Evolutionary conservation across 192 early-diverging fungal species (phyloP).

Genomic region (Umbelopsis vinacea): DNA sequence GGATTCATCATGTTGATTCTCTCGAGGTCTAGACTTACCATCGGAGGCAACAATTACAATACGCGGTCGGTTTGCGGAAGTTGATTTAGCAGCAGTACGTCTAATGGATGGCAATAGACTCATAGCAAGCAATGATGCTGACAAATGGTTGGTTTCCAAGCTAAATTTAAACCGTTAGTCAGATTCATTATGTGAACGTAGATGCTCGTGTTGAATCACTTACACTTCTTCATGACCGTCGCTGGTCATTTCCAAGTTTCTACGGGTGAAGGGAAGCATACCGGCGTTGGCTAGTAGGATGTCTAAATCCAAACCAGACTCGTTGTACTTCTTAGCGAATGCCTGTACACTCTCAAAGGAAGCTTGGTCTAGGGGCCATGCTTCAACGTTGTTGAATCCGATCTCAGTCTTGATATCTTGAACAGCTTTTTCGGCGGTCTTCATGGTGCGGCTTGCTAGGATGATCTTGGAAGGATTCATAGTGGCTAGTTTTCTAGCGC

Average conservation of each 20-base stretch:
- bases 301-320: slow-evolving; percentile 40
- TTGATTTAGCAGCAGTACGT: slow-evolving; percentile 21
- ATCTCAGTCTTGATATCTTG: neutral
- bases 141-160: slow-evolving; percentile 35
- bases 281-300: slow-evolving; percentile 59
- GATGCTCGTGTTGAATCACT: neutral
- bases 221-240: slow-evolving; percentile 32
- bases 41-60: slow-evolving; percentile 36
- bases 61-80: slow-evolving; percentile 11
- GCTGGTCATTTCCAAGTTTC: neutral
- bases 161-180: neutral
- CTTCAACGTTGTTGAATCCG: slow-evolving; percentile 22
- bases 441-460: slow-evolving; percentile 30
- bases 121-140: slow-evolving; percentile 27
- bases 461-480: slow-evolving; percentile 32
- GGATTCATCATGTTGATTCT: neutral
- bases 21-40: neutral
- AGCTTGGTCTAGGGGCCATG: slow-evolving; percentile 26
- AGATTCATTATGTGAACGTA: neutral
- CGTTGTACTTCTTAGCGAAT: slow-evolving; percentile 38
- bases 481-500: slow-evolving; percentile 18
- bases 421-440: slow-evolving; percentile 27
- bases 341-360: slow-evolving; percentile 41
- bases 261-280: neutral
- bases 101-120: slow-evolving; percentile 26